These are phyloP conservation scores for Paraphoma sp. DNA, from an alignment of 2,329 filamentous ascomycete species.

Conservation along the genomic window DNA sequence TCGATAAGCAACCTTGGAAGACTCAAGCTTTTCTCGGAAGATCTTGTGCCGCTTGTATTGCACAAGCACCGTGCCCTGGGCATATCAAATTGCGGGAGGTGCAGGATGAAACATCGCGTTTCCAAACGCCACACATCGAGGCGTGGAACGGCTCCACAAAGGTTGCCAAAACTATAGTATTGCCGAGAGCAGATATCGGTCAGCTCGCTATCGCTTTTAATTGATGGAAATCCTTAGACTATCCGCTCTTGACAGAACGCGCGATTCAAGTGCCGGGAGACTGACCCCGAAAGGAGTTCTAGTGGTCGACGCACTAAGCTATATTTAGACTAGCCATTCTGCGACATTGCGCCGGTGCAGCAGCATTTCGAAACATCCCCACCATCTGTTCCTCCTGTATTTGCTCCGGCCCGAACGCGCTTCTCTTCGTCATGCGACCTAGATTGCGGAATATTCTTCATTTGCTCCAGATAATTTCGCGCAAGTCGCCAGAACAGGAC, in stretches of 20 bases:
- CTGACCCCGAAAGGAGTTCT: neutral
- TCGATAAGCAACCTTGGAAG: neutral
- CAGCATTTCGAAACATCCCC: neutral
- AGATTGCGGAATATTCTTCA: no score
- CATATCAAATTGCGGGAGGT: slow-evolving; percentile 15
- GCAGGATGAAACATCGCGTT: slow-evolving; percentile 26
- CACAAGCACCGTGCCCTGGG: slow-evolving; percentile 13
- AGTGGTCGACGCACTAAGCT: neutral
- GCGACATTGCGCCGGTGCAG: neutral
- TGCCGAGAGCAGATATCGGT: neutral
- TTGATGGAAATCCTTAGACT: slow-evolving; percentile 23
- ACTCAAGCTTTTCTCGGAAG: slow-evolving; percentile 16
- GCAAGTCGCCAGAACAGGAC: no score
- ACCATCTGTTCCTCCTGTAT: neutral
- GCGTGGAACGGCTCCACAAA: slow-evolving; percentile 10
- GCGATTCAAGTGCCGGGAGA: neutral
- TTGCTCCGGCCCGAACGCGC: no score
- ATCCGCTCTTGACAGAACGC: no score
- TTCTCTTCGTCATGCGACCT: no score
- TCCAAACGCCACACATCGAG: slow-evolving; percentile 10
- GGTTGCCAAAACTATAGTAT: neutral
- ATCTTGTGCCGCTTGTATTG: slow-evolving; percentile 12
- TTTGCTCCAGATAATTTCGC: no score
- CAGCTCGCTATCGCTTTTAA: slow-evolving; percentile 6
- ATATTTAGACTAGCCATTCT: neutral